Evolutionary conservation across 2,329 filamentous ascomycete species (phyloP).

Genomic region (Cercospora sojina): DNA sequence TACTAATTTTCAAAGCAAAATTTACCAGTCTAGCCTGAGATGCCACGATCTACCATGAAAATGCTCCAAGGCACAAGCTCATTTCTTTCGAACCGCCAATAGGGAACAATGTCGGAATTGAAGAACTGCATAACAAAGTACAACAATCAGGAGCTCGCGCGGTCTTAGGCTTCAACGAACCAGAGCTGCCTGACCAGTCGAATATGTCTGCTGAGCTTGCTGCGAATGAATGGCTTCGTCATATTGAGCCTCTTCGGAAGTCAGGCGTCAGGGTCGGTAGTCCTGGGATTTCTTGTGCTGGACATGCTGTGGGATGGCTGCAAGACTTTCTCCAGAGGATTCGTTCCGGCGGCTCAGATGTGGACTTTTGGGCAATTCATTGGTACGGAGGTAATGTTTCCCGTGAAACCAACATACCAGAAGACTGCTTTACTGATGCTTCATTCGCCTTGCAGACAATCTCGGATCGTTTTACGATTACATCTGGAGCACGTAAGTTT

Average conservation of each 20-base stretch:
- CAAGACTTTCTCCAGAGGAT: constrained; percentile 32
- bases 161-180: constrained; percentile 37
- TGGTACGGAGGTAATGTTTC: constrained; percentile 28
- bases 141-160: constrained; percentile 10
- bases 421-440: background rate
- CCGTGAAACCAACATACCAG: background rate
- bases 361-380: constrained; percentile 37
- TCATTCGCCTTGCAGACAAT: constrained; percentile 19
- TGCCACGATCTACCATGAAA: background rate
- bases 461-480: constrained; percentile 38
- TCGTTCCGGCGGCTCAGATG: constrained; percentile 29
- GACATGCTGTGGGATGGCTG: constrained; percentile 33
- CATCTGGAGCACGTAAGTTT: constrained; percentile 34
- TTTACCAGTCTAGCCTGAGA: background rate
- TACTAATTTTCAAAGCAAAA: background rate
- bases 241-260: constrained; percentile 35
- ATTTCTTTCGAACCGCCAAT: background rate
- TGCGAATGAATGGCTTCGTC: constrained; percentile 31
- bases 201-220: constrained; percentile 34
- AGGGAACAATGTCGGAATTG: constrained; percentile 33
- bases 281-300: constrained; percentile 35
- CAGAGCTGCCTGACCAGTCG: constrained; percentile 36
- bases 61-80: background rate
- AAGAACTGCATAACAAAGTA: constrained; percentile 29
- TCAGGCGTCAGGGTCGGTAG: constrained; percentile 29